Evolutionary conservation across 306 rosid genomes (phyloP), one percentile per base, ranked within the genome.

Genomic region (Parietaria judaica): DNA sequence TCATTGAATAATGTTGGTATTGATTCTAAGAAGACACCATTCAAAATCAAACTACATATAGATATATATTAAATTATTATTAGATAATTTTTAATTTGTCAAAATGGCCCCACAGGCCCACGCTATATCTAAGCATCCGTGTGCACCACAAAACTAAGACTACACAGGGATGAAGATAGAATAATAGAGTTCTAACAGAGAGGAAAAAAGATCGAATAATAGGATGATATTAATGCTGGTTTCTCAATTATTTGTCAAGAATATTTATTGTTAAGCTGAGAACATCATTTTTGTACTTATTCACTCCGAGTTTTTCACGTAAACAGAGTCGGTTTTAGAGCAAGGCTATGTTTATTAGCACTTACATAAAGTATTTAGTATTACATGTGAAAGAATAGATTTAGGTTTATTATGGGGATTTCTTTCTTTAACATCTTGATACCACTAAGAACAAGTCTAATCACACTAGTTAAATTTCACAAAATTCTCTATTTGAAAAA

Each of bases 141-240:
- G 61, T 57, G 61, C 61, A 57, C 48, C 61, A 57, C 61, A 57
- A 11, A 36, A 55, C 35, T 55, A 35, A 55, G 9, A 12, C 43
- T 23, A 23, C 31, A 23, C 31, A 23, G 31, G 31, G 31, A 23
- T 23, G 31, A 11, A 9, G 14, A 55, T 38, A n/a, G 17, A 56
- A 35, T 11, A 15, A 56, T 6, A 55, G 13, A 11, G 37, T 31
- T n/a, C 2, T 4, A 17, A 54, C 8, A 5, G 4, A 36, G 44
- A 7, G 16, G 43, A 11, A 9, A 57, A 12, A 37, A 38, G 11
- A 14, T n/a, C 14, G 12, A 57, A 57, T 57, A 57, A 57, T 57
- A 57, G 31, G 57, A 53, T 17, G 57, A 57, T 3, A 5, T 41
- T 41, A 34, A 37, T 36, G 3, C 8, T 57, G 47, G 48, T 57